phyloP scores from a whole-genome alignment of 371 early-diverging fungal genomes.

The Coemansia sp. region DNA sequence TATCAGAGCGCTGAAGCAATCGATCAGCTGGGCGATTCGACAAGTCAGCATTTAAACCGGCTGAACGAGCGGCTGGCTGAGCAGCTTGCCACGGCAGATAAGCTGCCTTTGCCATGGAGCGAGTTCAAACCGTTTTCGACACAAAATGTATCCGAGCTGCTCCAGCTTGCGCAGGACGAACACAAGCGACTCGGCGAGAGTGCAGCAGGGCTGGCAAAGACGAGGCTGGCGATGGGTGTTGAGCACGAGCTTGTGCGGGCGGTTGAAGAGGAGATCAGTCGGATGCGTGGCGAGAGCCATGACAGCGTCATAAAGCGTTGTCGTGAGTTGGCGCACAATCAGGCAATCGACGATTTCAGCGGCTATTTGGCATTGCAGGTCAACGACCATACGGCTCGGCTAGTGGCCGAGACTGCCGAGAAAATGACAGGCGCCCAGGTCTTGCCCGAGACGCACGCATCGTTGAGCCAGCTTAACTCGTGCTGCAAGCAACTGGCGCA shows the following conservation, averaged over 20 bases:
- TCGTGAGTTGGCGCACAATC: neutral
- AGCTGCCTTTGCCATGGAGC: constrained; percentile 38
- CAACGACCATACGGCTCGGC: neutral
- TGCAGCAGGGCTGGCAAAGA: neutral
- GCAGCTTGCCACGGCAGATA: constrained; percentile 6
- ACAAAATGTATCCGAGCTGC: constrained; percentile 11
- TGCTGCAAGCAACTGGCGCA: constrained; percentile 14
- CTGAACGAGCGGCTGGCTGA: constrained; percentile 11
- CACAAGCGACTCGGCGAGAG: constrained; percentile 11
- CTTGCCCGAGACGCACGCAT: neutral
- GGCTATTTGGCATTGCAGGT: neutral
- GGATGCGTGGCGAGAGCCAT: constrained; percentile 3
- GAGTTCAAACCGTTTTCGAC: constrained; percentile 34
- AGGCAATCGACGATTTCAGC: neutral
- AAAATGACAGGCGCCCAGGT: neutral
- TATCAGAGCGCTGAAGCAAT: constrained; percentile 24
- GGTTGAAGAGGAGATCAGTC: constrained; percentile 13
- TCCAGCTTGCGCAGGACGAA: constrained; percentile 13
- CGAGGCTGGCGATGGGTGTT: constrained; percentile 6
- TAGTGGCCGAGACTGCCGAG: neutral
- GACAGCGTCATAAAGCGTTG: neutral
- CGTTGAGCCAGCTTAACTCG: constrained; percentile 11
- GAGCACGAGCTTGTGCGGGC: constrained; percentile 13
- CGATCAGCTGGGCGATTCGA: neutral
- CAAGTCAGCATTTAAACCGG: neutral